Evolutionary conservation across 805 yeast genomes (phyloP).

Genomic region (Saturnispora serradocipensis): DNA sequence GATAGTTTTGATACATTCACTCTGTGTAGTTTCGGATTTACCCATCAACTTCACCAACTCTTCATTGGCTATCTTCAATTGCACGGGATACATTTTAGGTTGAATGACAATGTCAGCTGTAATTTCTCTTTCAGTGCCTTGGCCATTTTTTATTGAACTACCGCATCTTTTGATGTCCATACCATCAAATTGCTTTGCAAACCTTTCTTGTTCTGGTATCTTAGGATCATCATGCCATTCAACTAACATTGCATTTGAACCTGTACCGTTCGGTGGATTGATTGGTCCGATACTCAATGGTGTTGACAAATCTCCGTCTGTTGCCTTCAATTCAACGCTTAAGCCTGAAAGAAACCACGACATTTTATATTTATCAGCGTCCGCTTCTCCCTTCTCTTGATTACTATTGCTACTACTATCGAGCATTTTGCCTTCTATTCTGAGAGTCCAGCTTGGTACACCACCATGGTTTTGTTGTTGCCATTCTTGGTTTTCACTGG

Average conservation of each 20-base stretch:
- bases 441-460: constrained; percentile 65
- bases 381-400: constrained; percentile 16
- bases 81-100: constrained; percentile 66
- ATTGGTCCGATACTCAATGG: constrained; percentile 16
- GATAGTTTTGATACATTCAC: constrained; percentile 50
- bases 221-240: constrained; percentile 81
- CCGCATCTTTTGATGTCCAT: constrained; percentile 75
- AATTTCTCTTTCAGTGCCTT: constrained; percentile 40
- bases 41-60: constrained; percentile 64
- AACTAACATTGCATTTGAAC: constrained; percentile 32
- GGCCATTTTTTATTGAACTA: constrained; percentile 31
- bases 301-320: constrained; percentile 13
- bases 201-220: constrained; percentile 24
- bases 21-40: constrained; percentile 69
- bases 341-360: constrained; percentile 76
- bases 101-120: constrained; percentile 69
- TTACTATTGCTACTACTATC: not conserved
- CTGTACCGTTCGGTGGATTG: constrained; percentile 5
- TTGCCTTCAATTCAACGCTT: constrained; percentile 56
- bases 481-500: constrained; percentile 87
- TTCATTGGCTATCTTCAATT: constrained; percentile 53
- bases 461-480: constrained; percentile 30
- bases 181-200: constrained; percentile 63
- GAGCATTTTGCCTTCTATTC: constrained; percentile 79
- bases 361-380: constrained; percentile 50